phyloP scores from a whole-genome alignment of 1,284 basidiomycete species.

The Ganoderma sinense region DNA sequence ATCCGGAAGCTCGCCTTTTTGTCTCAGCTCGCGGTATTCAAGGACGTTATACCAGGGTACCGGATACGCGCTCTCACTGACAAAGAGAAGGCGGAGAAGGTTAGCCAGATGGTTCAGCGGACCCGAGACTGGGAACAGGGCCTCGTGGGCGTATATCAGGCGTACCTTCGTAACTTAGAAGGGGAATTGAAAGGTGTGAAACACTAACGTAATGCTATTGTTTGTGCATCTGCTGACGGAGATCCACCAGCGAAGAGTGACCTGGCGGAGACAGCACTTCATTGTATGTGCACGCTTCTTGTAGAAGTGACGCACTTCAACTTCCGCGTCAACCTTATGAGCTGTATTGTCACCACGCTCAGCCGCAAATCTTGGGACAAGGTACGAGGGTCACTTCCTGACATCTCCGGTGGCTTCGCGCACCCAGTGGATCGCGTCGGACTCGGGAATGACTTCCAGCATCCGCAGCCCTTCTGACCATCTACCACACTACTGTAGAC shows the following conservation, averaged over 20 bases:
- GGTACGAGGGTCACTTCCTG: constrained; percentile 50
- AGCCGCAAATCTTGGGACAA: constrained; percentile 90
- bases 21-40: constrained; percentile 94
- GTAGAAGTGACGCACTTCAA: constrained; percentile 95
- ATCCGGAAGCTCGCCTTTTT: constrained; percentile 91
- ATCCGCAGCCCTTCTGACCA: constrained; percentile 11
- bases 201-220: constrained; percentile 9
- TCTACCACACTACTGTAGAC: constrained; percentile 48
- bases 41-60: constrained; percentile 94
- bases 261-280: constrained; percentile 77
- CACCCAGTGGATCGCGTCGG: constrained; percentile 12
- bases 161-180: constrained; percentile 88
- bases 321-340: constrained; percentile 94
- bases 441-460: neutral
- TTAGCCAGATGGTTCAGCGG: constrained; percentile 91
- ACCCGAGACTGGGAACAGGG: constrained; percentile 97
- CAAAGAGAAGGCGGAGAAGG: constrained; percentile 91
- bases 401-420: constrained; percentile 10
- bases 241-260: constrained; percentile 69
- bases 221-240: constrained; percentile 24
- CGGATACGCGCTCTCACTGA: constrained; percentile 91
- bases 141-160: constrained; percentile 90
- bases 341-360: constrained; percentile 83
- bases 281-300: constrained; percentile 89
- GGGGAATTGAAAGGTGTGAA: constrained; percentile 82